Evolutionary conservation across 208 protist species (phyloP), one percentile per base, ranked within the genome.

Genomic region (Leishmania aethiopica): DNA sequence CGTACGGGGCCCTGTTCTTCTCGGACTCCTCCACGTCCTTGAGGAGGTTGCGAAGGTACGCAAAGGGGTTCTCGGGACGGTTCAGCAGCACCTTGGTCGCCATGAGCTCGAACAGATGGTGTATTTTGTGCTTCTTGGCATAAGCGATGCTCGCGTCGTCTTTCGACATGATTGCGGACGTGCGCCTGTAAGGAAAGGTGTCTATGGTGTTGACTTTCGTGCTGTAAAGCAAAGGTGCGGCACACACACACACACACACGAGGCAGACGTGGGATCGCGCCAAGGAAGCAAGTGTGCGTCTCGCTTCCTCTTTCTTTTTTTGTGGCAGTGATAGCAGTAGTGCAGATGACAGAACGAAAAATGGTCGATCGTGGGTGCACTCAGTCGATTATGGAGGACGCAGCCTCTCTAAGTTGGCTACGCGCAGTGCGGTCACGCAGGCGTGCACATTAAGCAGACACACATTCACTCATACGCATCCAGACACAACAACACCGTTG

Each of bases 31-130:
- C 94, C 49, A 97, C 92, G 3, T 88, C 93, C 47, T 78, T 25
- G 11, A 98, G 84, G 60, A 97, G 82, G 2, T 89, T 75, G 45
- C 92, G 91, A 51, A 98, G 88, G 79, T 97, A 98, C 32, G 87
- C 86, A 82, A 97, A 97, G 5, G 92, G 93, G 79, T 98, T 96
- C 75, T 93, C 91, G 5, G 96, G 96, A 17, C 95, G 89, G 22
- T 96, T 94, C 45, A 96, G 69, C n/a, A 98, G 80, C 71, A 98
- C 81, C 67, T 92, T 94, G 25, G 93, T 95, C 45, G 96, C 96
- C 64, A 98, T 87, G 7, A 97, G 89, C 85, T 98, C 96, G 82
- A 98, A 96, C 53, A 98, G 84, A 83, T 97, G 94, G 80, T 98
- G 96, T 11, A 98, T 93, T 75, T 98, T 96, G 86, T 97, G 92